phyloP scores from a whole-genome alignment of 2,329 filamentous ascomycete species.

The Sclerotinia spermophila region DNA sequence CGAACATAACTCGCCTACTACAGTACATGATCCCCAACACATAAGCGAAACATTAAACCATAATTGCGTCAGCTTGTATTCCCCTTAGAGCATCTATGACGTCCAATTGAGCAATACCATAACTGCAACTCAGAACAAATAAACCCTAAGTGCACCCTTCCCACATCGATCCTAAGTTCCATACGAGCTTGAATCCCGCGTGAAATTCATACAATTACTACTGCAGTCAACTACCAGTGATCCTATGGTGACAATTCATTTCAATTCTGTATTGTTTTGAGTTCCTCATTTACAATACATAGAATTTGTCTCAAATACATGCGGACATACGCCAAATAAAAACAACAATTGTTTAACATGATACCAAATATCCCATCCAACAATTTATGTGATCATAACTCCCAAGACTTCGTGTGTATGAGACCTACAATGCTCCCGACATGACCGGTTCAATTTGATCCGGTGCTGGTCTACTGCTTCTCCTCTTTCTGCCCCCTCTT shows the following conservation, averaged over 20 bases:
- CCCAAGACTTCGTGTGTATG: background rate
- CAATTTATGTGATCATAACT: background rate
- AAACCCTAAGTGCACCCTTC: background rate
- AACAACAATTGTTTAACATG: background rate
- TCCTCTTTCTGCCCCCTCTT: background rate
- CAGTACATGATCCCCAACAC: background rate
- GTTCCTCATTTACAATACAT: background rate
- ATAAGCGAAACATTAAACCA: background rate
- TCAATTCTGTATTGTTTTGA: background rate
- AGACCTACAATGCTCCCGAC: background rate
- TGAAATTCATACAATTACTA: background rate
- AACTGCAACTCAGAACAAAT: background rate
- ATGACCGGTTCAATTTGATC: background rate
- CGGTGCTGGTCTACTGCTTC: background rate
- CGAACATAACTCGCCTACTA: background rate
- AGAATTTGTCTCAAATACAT: background rate
- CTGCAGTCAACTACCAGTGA: background rate
- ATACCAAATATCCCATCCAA: background rate
- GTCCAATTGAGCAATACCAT: background rate
- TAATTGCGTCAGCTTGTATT: background rate
- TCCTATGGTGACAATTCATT: background rate
- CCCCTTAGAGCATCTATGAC: background rate
- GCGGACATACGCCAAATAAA: background rate
- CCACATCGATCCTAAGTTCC: background rate
- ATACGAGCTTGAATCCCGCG: too few species aligned